phyloP scores from a whole-genome alignment of 2,329 filamentous ascomycete genomes.

The Chalara sp. region DNA sequence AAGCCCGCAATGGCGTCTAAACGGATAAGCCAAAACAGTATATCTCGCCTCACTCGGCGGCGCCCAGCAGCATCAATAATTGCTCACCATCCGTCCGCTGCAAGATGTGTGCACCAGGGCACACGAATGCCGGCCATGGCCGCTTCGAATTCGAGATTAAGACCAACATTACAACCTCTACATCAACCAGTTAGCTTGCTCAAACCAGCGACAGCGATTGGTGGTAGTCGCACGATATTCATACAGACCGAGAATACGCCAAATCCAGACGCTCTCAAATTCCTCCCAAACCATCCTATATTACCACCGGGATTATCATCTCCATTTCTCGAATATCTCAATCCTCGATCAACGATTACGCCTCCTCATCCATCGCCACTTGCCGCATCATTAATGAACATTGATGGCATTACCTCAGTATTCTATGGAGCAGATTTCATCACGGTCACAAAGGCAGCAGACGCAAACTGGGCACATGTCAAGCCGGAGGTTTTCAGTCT shows the following conservation, averaged over 20 bases:
- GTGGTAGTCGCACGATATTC: slow-evolving; percentile 70
- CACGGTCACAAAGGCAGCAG: slow-evolving; percentile 84
- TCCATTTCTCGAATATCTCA: slow-evolving; percentile 86
- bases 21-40: slow-evolving; percentile 15
- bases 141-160: slow-evolving; percentile 36
- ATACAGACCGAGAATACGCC: slow-evolving; percentile 96
- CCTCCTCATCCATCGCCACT: slow-evolving; percentile 88
- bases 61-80: slow-evolving; percentile 23
- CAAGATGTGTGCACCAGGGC: slow-evolving; percentile 35
- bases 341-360: slow-evolving; percentile 78
- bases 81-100: slow-evolving; percentile 21
- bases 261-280: slow-evolving; percentile 94
- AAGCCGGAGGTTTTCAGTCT: slow-evolving; percentile 92
- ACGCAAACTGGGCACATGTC: slow-evolving; percentile 89
- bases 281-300: slow-evolving; percentile 82
- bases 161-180: slow-evolving; percentile 36
- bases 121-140: slow-evolving; percentile 38
- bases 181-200: slow-evolving; percentile 33
- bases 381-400: slow-evolving; percentile 82
- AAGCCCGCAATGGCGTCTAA: slow-evolving; percentile 15
- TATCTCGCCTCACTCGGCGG: slow-evolving; percentile 15
- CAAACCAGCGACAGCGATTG: slow-evolving; percentile 29
- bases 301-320: slow-evolving; percentile 67
- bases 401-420: slow-evolving; percentile 89
- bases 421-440: slow-evolving; percentile 97